A percentile compares a stretch with the other conserved stretches of the same genome.
These are phyloP conservation scores for Helichrysum umbraculigerum DNA, from an alignment of 129 eudicot genomes.

Conservation along the genomic window DNA sequence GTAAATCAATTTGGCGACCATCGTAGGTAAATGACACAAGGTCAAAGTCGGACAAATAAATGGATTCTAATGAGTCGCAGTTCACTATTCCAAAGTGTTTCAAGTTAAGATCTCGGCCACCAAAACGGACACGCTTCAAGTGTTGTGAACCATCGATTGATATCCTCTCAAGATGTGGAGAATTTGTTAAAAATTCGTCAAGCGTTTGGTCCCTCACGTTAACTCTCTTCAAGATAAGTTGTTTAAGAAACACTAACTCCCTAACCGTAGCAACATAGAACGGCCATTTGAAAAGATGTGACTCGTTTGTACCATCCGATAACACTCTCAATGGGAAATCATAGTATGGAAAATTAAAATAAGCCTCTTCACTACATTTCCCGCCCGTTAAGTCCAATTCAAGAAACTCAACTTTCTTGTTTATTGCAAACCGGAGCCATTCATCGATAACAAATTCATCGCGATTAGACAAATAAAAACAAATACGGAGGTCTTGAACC, in stretches of 20 bases:
- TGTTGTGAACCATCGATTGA: neutral
- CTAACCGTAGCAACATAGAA: neutral
- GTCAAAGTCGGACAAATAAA: conserved; percentile 30
- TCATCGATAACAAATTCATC: neutral
- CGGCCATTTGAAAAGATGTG: neutral
- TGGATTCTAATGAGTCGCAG: conserved; percentile 18
- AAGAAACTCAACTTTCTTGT: neutral
- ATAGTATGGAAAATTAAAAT: neutral
- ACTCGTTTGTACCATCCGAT: neutral
- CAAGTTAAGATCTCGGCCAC: neutral
- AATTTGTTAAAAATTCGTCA: neutral
- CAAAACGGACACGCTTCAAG: neutral
- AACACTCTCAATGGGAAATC: neutral
- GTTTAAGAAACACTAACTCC: conserved; percentile 2
- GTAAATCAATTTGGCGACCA: conserved; percentile 29
- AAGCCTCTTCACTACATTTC: neutral
- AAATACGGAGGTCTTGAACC: neutral
- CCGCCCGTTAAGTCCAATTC: neutral
- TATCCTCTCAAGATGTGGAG: neutral
- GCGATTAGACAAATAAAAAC: neutral
- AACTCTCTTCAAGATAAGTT: conserved; percentile 37
- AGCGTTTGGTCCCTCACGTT: conserved; percentile 12
- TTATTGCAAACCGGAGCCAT: conserved; percentile 7
- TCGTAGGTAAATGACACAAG: conserved; percentile 38
- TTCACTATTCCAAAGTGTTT: neutral